Percentiles rank a stretch among this genome's conserved stretches.
These are phyloP conservation scores for Akanthomyces muscarius DNA, from an alignment of 2,329 filamentous ascomycete genomes.

Conservation along the genomic window DNA sequence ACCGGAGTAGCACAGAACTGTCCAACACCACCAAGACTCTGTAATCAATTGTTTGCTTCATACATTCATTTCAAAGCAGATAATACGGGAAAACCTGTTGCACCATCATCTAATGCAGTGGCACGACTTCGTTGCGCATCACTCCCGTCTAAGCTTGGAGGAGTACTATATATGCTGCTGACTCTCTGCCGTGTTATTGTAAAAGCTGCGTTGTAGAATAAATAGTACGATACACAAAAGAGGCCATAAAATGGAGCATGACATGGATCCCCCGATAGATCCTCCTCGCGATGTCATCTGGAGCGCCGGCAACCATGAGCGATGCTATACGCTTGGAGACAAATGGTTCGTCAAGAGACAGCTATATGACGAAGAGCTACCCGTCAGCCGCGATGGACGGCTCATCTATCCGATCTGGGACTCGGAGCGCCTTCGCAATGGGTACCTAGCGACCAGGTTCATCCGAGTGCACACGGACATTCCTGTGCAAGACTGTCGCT, in stretches of 20 bases:
- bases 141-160: not conserved
- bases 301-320: not conserved
- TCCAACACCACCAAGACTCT: not conserved
- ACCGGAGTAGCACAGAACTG: not conserved
- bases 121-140: not conserved
- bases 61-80: not conserved
- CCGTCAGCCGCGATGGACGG: not conserved
- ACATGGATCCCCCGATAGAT: not conserved
- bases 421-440: not conserved
- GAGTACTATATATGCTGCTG: not conserved
- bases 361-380: not conserved
- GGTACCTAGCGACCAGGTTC: not conserved
- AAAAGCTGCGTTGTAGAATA: not conserved
- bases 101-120: not conserved
- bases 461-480: not conserved
- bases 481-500: not conserved
- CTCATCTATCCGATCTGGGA: not conserved
- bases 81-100: not conserved
- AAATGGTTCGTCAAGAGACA: not conserved
- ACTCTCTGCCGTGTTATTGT: not conserved
- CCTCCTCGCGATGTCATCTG: not conserved
- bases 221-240: too few relatives aligned
- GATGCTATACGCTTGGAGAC: not conserved
- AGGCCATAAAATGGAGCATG: too few relatives aligned
- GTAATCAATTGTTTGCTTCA: not conserved